Evolutionary conservation across 1,139 yeast species (phyloP).

Genomic region (Kodamaea derodonti): DNA sequence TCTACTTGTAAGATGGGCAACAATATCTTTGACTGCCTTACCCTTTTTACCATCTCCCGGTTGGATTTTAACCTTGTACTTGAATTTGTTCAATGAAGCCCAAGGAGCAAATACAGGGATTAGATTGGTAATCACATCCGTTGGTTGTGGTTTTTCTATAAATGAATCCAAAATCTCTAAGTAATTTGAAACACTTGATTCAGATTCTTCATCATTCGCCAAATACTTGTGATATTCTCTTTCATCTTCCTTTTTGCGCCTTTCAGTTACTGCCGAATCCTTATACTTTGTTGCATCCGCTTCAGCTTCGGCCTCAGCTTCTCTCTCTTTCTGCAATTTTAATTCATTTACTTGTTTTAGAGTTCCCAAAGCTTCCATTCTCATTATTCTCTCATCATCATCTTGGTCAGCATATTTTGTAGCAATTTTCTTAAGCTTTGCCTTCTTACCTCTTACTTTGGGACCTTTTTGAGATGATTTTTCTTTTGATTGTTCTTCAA

Average conservation of each 20-base stretch:
- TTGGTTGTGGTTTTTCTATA: conserved; percentile 38
- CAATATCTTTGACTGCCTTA: conserved; percentile 68
- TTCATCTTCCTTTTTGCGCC: conserved; percentile 30
- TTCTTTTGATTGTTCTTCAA: conserved; percentile 6
- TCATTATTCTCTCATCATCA: conserved; percentile 72
- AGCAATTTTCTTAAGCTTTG: conserved; percentile 77
- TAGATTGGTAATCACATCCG: conserved; percentile 50
- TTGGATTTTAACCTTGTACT: conserved; percentile 79
- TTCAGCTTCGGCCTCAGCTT: conserved; percentile 20
- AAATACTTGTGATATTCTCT: conserved; percentile 48
- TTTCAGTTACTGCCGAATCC: conserved; percentile 12
- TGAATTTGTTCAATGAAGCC: conserved; percentile 68
- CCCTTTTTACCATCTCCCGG: conserved; percentile 91
- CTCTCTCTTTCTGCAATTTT: conserved; percentile 23
- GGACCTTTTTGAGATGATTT: conserved; percentile 17
- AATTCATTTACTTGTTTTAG: conserved; percentile 58
- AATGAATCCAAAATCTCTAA: conserved; percentile 39
- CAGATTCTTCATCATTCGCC: conserved; percentile 28
- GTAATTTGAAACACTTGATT: conserved; percentile 27
- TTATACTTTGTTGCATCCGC: conserved; percentile 26
- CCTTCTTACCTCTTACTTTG: conserved; percentile 76
- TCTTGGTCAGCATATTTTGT: conserved; percentile 87
- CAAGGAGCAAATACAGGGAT: conserved; percentile 95
- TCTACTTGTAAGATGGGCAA: conserved; percentile 56
- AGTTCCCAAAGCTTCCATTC: conserved; percentile 83